Evolutionary conservation across 2,329 filamentous ascomycete species (phyloP), one percentile per base, ranked within the genome.

Genomic region (Colletotrichum sp.): DNA sequence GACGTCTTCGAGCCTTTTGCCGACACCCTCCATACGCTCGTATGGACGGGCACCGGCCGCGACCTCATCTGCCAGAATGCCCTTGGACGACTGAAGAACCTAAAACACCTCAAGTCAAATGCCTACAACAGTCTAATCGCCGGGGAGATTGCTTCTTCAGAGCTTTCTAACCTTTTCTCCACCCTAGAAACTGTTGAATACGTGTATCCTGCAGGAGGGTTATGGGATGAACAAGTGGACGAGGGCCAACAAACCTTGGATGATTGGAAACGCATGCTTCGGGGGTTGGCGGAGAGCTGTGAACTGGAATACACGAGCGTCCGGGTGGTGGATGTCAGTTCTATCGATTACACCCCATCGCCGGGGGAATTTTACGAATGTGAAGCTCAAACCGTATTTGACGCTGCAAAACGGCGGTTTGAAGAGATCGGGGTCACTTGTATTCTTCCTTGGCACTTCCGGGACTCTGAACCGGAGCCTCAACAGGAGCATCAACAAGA

Each of bases 401-500:
- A 51, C n/a, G 43, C 43, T 8, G 43, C 43, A 21, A 13, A 51
- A 5, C 8, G 0, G 43, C 11, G 43, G 6, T 51, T 51, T 51
- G 43, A 51, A 13, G 43, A 51, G 12, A 51, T 51, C 4, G 43
- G 43, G 43, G 43, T 51, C n/a, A 51, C 43, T 51, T 51, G 43
- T 21, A 51, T 51, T 51, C 43, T 51, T 51, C 43, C 43, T 8
- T 11, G 21, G n/a, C 8, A 21, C 21, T n/a, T n/a, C 43, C 43
- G 0, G 11, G 43, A 13, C 0, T 12, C 4, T 21, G n/a, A 21
- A 13, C n/a, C 43, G 6, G 1, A 21, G 43, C 43, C 11, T 8
- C 11, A 51, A 33, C 31, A 9, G 11, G 31, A 11, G 31, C 31
- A 2, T 33, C 11, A 11, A 21, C 16, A 24, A 4, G 24, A 24